phyloP scores from a whole-genome alignment of 2,329 filamentous ascomycete species.

The Corniculantispora saksenae region DNA sequence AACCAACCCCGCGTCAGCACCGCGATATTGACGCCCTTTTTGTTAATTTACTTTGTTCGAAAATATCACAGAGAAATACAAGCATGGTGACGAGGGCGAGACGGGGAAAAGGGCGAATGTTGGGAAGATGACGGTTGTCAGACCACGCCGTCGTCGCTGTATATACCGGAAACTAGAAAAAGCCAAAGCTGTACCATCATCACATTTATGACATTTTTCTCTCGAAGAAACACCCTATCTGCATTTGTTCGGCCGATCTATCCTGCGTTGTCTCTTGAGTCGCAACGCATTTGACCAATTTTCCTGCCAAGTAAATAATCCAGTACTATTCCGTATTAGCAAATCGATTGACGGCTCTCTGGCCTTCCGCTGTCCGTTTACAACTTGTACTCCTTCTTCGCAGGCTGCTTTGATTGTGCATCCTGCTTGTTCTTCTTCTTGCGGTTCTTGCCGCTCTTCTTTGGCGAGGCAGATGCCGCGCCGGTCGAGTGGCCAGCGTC shows the following conservation, averaged over 20 bases:
- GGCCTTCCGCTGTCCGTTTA: neutral
- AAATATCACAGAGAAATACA: neutral
- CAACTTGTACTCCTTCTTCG: conserved; percentile 5
- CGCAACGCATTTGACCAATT: neutral
- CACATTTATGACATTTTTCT: conserved; percentile 3
- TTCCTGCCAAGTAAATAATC: neutral
- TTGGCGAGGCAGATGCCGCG: conserved; percentile 2
- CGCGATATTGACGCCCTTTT: neutral
- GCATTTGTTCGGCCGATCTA: neutral
- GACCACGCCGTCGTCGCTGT: conserved; percentile 2
- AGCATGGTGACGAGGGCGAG: neutral
- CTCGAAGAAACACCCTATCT: neutral
- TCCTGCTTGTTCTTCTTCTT: conserved; percentile 17
- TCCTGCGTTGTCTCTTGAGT: neutral
- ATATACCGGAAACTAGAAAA: conserved; percentile 18
- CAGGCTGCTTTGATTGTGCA: neutral
- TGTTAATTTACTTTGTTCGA: neutral
- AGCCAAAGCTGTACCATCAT: conserved; percentile 20
- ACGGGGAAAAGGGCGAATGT: neutral
- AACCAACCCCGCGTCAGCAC: no score
- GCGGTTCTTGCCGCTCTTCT: conserved; percentile 3
- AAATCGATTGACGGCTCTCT: neutral
- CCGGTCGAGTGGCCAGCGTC: neutral
- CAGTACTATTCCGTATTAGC: neutral
- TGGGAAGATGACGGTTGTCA: neutral